Percentiles rank a stretch among this genome's conserved stretches.
phyloP scores from a whole-genome alignment of 805 yeast species.

The Blastobotrys mokoenaii region DNA sequence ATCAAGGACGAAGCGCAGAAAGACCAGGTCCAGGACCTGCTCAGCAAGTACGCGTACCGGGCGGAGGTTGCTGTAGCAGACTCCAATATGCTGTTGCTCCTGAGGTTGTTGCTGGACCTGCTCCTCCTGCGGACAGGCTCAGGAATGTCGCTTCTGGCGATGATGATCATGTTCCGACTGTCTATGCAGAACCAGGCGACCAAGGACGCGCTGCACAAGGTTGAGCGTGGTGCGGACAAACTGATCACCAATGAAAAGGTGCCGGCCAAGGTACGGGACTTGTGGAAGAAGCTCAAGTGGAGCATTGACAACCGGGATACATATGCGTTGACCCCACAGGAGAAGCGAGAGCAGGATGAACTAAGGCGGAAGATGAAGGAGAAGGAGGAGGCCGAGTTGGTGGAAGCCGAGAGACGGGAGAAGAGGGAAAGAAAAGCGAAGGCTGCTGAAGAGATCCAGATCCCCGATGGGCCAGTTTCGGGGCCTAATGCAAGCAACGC shows the following conservation, averaged over 20 bases:
- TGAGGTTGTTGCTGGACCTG: conserved; percentile 39
- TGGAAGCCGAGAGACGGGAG: conserved; percentile 2
- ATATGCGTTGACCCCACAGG: conserved; percentile 9
- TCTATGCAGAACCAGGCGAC: conserved; percentile 67
- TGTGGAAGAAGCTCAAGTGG: conserved; percentile 40
- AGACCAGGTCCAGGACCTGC: conserved; percentile 4
- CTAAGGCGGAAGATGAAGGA: conserved; percentile 6
- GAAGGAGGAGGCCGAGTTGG: conserved; percentile 1
- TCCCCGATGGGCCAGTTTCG: background rate
- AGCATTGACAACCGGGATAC: conserved; percentile 16
- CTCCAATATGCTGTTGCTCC: conserved; percentile 9
- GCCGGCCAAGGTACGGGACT: conserved; percentile 40
- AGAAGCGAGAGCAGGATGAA: conserved; percentile 4
- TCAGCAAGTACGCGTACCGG: conserved; percentile 4
- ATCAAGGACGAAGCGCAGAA: conserved; percentile 6
- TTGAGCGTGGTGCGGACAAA: conserved; percentile 53
- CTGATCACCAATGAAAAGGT: conserved; percentile 40
- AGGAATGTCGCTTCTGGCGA: conserved; percentile 42
- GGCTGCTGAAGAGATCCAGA: background rate
- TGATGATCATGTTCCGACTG: conserved; percentile 54
- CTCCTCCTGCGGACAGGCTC: conserved; percentile 54
- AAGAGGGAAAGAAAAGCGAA: background rate
- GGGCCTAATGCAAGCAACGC: background rate
- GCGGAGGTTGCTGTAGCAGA: conserved; percentile 11
- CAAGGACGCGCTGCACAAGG: conserved; percentile 50